Percentiles rank a stretch among this genome's conserved stretches.
phyloP scores from a whole-genome alignment of 257 asterid species.

The Lavandula angustifolia region DNA sequence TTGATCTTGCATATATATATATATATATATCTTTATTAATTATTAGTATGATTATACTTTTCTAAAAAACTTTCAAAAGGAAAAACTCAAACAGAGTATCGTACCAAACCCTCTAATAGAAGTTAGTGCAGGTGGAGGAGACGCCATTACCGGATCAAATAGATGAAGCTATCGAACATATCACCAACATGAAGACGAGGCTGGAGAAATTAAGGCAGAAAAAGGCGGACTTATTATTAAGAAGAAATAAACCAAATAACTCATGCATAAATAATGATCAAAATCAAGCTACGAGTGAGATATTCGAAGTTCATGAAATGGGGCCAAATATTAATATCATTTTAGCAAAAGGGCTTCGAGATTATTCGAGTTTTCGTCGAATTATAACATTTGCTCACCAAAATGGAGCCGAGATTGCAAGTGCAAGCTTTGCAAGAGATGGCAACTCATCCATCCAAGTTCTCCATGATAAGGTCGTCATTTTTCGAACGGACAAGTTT shows the following conservation, averaged over 20 bases:
- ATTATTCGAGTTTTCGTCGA: slow-evolving; percentile 34
- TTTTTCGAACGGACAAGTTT: background rate
- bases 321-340: slow-evolving; percentile 41
- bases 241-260: slow-evolving; percentile 6
- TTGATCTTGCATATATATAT: too few species aligned
- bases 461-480: slow-evolving; percentile 44
- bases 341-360: slow-evolving; percentile 33
- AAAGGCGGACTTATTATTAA: slow-evolving; percentile 31
- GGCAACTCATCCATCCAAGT: slow-evolving; percentile 48
- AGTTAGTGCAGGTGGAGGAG: slow-evolving; percentile 43
- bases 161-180: slow-evolving; percentile 44
- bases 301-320: slow-evolving; percentile 45
- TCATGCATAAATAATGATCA: slow-evolving; percentile 23
- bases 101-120: too few species aligned
- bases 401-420: slow-evolving; percentile 43
- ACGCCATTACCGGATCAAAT: slow-evolving; percentile 51
- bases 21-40: too few species aligned
- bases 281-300: slow-evolving; percentile 10
- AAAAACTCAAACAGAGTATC: too few species aligned
- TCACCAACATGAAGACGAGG: slow-evolving; percentile 34
- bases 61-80: too few species aligned
- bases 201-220: slow-evolving; percentile 39
- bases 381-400: slow-evolving; percentile 35
- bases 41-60: too few species aligned
- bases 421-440: slow-evolving; percentile 42